Percentiles rank a stretch among this genome's conserved stretches.
phyloP scores from a whole-genome alignment of 202 grass and related monocot genomes.

The Cymbopogon flexuosus region DNA sequence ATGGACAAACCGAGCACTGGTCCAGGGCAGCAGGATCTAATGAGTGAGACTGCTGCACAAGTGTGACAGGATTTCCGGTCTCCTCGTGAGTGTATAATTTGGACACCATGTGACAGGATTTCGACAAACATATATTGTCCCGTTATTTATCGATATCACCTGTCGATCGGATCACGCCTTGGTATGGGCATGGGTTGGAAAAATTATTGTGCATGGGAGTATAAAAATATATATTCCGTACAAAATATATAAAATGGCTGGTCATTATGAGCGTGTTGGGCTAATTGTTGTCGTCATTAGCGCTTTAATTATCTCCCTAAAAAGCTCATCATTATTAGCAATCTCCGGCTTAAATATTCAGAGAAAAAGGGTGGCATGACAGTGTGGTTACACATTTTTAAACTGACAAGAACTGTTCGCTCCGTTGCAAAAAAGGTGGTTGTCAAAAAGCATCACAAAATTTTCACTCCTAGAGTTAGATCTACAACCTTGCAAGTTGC shows the following conservation, averaged over 20 bases:
- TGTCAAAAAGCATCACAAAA: neutral
- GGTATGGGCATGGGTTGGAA: conserved; percentile 1
- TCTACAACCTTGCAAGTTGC: neutral
- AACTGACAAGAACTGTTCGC: neutral
- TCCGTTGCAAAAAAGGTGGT: neutral
- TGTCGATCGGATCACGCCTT: neutral
- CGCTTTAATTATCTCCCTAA: neutral
- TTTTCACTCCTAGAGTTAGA: neutral
- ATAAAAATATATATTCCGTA: neutral
- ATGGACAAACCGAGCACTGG: conserved; percentile 19
- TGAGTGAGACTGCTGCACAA: conserved; percentile 5
- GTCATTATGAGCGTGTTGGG: neutral
- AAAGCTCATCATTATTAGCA: conserved; percentile 28
- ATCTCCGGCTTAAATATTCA: neutral
- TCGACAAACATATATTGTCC: neutral
- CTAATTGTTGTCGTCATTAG: conserved; percentile 24
- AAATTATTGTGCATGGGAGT: conserved; percentile 17
- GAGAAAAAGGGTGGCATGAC: neutral
- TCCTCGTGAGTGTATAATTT: conserved; percentile 25
- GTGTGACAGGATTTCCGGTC: neutral
- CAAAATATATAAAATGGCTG: conserved; percentile 3
- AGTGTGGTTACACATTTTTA: neutral
- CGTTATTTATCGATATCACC: neutral
- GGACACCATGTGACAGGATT: conserved; percentile 11
- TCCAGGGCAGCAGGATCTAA: conserved; percentile 34